A percentile compares a stretch with the other conserved stretches of the same genome.
Evolutionary conservation across 2,329 filamentous ascomycete species (phyloP).

Genomic region (Trichoderma harzianum): DNA sequence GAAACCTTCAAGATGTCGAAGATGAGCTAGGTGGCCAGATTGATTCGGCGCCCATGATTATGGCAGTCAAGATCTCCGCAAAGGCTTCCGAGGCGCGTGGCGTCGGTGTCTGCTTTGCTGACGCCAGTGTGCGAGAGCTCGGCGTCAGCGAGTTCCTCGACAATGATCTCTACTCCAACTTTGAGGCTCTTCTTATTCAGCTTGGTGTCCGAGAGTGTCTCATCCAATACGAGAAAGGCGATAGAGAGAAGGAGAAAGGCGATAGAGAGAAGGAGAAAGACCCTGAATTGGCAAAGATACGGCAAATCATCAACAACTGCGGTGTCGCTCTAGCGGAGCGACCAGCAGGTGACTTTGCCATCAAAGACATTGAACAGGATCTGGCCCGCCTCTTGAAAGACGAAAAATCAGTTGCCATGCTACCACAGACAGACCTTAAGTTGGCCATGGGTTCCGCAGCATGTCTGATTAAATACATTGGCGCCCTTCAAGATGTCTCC

Average conservation of each 20-base stretch:
- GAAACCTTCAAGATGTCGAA: constrained; percentile 94
- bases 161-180: constrained; percentile 97
- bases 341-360: constrained; percentile 72
- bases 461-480: constrained; percentile 90
- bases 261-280: constrained; percentile 88
- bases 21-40: constrained; percentile 86
- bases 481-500: constrained; percentile 81
- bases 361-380: constrained; percentile 93
- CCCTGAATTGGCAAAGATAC: constrained; percentile 80
- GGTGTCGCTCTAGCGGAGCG: constrained; percentile 86
- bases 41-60: constrained; percentile 87
- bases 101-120: constrained; percentile 94
- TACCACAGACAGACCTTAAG: constrained; percentile 90
- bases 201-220: constrained; percentile 93
- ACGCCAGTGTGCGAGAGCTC: constrained; percentile 91
- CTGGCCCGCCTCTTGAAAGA: constrained; percentile 82
- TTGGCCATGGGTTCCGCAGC: constrained; percentile 94
- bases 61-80: constrained; percentile 90
- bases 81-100: constrained; percentile 79
- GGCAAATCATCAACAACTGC: constrained; percentile 86
- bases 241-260: constrained; percentile 81
- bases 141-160: constrained; percentile 98
- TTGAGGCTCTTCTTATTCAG: constrained; percentile 93
- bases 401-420: constrained; percentile 69
- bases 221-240: constrained; percentile 71